phyloP scores from a whole-genome alignment of 306 rosid species.

The Lithocarpus polystachyus region DNA sequence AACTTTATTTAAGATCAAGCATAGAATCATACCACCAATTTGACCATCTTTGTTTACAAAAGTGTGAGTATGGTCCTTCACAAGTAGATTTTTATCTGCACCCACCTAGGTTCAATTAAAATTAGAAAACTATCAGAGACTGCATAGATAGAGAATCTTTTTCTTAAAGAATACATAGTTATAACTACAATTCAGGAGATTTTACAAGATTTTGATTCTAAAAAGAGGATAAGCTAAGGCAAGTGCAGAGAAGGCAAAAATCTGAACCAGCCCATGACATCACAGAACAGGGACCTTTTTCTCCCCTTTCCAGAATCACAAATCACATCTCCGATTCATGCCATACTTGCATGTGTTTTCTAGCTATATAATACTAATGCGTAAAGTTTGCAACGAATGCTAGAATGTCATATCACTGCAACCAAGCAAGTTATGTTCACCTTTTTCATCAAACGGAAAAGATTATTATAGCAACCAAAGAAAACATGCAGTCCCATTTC shows the following conservation, averaged over 20 bases:
- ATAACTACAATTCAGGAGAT: not conserved
- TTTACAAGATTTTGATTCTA: not conserved
- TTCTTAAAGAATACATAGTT: not conserved
- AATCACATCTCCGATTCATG: not conserved
- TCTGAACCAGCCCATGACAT: not conserved
- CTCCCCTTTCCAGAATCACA: not conserved
- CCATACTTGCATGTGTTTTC: not conserved
- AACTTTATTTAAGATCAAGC: constrained; percentile 14
- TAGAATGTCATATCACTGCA: constrained; percentile 3
- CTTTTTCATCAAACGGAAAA: constrained; percentile 95
- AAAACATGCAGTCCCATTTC: constrained; percentile 99
- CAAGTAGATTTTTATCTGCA: constrained; percentile 80
- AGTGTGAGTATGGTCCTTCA: constrained; percentile 95
- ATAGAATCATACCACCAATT: constrained; percentile 71
- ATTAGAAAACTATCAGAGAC: constrained; percentile 14
- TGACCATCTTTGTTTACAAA: constrained; percentile 94
- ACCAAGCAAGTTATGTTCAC: constrained; percentile 35
- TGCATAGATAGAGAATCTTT: not conserved
- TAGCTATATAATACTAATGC: not conserved
- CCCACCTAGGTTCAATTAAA: constrained; percentile 63
- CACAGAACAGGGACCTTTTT: not conserved
- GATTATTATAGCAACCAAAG: constrained; percentile 97
- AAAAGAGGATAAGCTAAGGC: not conserved
- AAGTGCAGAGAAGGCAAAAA: not conserved
- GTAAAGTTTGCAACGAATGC: not conserved